Conservation (phyloP, 2,329 filamentous ascomycete genomes). For the Diplodia seriata region DNA sequence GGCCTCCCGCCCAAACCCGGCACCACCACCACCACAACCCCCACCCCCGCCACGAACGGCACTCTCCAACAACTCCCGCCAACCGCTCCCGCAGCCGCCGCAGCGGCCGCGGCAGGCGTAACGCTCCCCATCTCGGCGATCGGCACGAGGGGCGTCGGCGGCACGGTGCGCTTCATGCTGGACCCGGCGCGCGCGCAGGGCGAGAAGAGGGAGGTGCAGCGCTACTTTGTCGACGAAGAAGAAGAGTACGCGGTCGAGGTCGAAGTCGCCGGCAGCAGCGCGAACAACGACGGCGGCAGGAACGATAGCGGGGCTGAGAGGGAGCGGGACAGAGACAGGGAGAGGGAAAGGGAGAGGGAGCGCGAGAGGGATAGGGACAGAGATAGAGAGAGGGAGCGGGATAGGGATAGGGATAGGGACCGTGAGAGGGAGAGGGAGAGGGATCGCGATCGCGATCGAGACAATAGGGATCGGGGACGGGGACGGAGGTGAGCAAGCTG, state of each 20-base stretch:
- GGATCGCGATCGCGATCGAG: too few relatives aligned
- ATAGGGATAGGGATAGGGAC: background rate
- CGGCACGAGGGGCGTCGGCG: slow-evolving; percentile 62
- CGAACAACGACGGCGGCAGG: slow-evolving; percentile 15
- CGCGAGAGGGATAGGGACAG: slow-evolving; percentile 33
- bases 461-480: background rate
- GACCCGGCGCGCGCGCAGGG: slow-evolving; percentile 75
- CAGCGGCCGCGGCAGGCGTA: background rate
- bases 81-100: slow-evolving; percentile 42
- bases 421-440: background rate
- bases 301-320: slow-evolving; percentile 10
- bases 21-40: slow-evolving; percentile 40
- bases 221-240: slow-evolving; percentile 75
- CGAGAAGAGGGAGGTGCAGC: slow-evolving; percentile 72
- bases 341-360: slow-evolving; percentile 38
- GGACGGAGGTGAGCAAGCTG: too few relatives aligned
- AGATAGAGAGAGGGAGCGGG: background rate
- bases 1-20: slow-evolving; percentile 39
- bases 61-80: slow-evolving; percentile 37
- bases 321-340: background rate
- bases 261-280: slow-evolving; percentile 56
- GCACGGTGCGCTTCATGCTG: slow-evolving; percentile 88
- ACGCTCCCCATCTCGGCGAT: slow-evolving; percentile 41
- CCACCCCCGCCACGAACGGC: slow-evolving; percentile 34
- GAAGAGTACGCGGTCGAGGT: slow-evolving; percentile 81